These are phyloP conservation scores for Boletus reticuloceps DNA, from an alignment of 768 basidiomycete genomes.

Conservation along the genomic window DNA sequence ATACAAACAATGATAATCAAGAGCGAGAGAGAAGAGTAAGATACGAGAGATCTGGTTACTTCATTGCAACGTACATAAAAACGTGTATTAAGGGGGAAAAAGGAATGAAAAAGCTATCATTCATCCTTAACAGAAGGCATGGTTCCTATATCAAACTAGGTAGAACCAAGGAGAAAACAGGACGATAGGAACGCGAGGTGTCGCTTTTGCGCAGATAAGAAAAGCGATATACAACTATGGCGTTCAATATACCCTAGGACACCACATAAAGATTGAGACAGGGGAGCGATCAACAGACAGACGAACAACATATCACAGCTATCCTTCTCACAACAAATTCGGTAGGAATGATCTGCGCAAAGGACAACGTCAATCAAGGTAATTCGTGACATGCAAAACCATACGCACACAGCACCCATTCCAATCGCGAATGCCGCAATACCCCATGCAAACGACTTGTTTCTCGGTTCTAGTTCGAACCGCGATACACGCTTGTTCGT, in stretches of 20 bases:
- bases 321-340: conserved; percentile 49
- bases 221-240: conserved; percentile 15
- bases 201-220: conserved; percentile 14
- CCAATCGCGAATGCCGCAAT: conserved; percentile 81
- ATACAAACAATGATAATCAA: too few species aligned
- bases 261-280: conserved; percentile 11
- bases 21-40: too few species aligned
- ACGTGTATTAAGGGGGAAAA: not conserved
- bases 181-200: conserved; percentile 7
- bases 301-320: conserved; percentile 13
- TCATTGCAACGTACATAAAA: conserved; percentile 11
- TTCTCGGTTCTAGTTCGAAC: conserved; percentile 59
- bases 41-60: not conserved
- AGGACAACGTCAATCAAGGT: not conserved
- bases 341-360: conserved; percentile 52
- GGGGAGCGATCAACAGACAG: conserved; percentile 9
- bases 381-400: not conserved
- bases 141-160: conserved; percentile 2
- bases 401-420: conserved; percentile 72
- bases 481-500: conserved; percentile 64
- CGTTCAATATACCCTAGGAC: conserved; percentile 21
- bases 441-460: conserved; percentile 81
- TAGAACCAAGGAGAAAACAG: not conserved
- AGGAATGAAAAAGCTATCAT: not conserved
- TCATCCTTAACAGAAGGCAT: not conserved